Conservation (phyloP, 2,329 filamentous ascomycete species). For the Talaromyces amestolkiae region DNA sequence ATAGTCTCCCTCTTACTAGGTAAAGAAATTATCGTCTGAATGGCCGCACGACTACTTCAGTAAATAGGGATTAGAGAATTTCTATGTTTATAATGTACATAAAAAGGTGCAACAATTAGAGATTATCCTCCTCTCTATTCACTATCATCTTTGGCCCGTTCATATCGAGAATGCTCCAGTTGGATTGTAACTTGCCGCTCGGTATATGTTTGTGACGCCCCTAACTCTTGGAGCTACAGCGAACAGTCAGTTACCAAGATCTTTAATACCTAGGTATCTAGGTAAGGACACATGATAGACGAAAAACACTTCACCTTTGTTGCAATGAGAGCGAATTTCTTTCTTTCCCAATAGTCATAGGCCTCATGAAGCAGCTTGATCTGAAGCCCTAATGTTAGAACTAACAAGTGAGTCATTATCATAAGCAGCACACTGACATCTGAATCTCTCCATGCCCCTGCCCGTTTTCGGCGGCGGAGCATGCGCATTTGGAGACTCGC, state of each 20-base stretch:
- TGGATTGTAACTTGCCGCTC: background rate
- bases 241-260: background rate
- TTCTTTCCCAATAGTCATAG: background rate
- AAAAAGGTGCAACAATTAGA: background rate
- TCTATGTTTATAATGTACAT: no score
- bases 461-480: background rate
- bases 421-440: background rate
- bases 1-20: background rate
- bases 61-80: background rate
- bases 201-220: background rate
- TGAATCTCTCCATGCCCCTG: background rate
- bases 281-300: background rate
- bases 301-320: background rate
- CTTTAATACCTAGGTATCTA: background rate
- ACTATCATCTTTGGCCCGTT: background rate
- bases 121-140: background rate
- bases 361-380: background rate
- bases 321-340: background rate
- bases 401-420: background rate
- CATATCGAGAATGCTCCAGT: background rate
- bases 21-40: background rate
- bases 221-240: background rate
- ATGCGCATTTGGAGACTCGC: conserved; percentile 1
- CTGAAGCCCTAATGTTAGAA: background rate
- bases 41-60: background rate